Conservation (phyloP, 306 rosid species). For the Lupinus albus region DNA sequence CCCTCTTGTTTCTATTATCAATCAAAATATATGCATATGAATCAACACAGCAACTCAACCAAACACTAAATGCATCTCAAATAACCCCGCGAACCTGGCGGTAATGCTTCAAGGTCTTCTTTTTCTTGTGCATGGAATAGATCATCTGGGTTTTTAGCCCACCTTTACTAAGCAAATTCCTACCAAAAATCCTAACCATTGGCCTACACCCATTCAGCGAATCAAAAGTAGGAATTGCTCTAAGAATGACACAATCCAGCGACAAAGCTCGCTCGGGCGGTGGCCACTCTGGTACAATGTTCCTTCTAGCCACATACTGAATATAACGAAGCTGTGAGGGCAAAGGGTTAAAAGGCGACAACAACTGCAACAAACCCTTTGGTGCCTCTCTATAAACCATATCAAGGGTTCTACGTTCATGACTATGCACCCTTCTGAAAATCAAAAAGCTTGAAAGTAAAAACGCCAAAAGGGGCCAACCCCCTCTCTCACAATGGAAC, state of each 20-base stretch:
- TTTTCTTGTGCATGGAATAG: slow-evolving; percentile 87
- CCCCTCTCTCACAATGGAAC: slow-evolving; percentile 95
- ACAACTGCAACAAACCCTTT: slow-evolving; percentile 78
- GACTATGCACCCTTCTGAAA: slow-evolving; percentile 69
- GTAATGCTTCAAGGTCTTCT: slow-evolving; percentile 68
- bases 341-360: slow-evolving; percentile 85
- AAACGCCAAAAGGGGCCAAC: slow-evolving; percentile 93
- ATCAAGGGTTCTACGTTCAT: slow-evolving; percentile 81
- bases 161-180: slow-evolving; percentile 79
- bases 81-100: slow-evolving; percentile 55
- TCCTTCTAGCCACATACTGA: slow-evolving; percentile 93
- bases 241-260: slow-evolving; percentile 82
- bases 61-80: slow-evolving; percentile 1
- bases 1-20: slow-evolving; percentile 36
- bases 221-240: slow-evolving; percentile 87
- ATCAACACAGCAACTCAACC: slow-evolving; percentile 18
- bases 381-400: slow-evolving; percentile 96
- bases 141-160: slow-evolving; percentile 89
- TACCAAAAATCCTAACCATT: slow-evolving; percentile 79
- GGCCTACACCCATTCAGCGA: slow-evolving; percentile 87
- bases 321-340: slow-evolving; percentile 95
- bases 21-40: not conserved
- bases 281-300: slow-evolving; percentile 84
- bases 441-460: slow-evolving; percentile 74
- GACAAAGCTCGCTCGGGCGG: slow-evolving; percentile 93